Evolutionary conservation across 345 rosid genomes (phyloP), one percentile per base, ranked within the genome.

Genomic region (Brassica rapa): DNA sequence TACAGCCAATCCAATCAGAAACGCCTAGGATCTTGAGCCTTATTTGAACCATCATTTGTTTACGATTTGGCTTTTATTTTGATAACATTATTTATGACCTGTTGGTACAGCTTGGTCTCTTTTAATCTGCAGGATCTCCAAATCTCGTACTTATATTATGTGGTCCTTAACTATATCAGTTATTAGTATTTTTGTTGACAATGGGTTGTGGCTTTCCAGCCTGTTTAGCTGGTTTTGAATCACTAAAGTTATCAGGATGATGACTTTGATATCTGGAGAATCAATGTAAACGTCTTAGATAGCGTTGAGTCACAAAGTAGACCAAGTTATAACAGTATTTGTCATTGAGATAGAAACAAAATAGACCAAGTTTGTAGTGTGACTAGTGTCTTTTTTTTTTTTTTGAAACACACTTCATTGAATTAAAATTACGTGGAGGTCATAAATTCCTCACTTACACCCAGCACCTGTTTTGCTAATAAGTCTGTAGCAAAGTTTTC

Each of bases 61-160:
- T 71, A 61, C 70, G 27, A 23, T 49, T 29, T 78, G 9, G 23
- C 59, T 62, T 29, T 62, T 62, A 1, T 62, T 62, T 62, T 29
- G 21, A 62, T 62, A 29, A 29, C 39, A 8, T 62, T 30, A 2
- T 62, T n/a, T 29, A 62, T 62, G 19, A 62, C 39, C 16, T 29
- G 61, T 71, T 78, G 21, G 7, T 49, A 27, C 29, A 27, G 56
- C 56, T 49, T 49, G 53, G 35, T 64, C 46, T 6, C 10, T 37
- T 72, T 72, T 59, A 66, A 23, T 51, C 60, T 32, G 25, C 57
- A 73, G 70, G 60, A 79, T 73, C 78, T 73, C 35, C 49, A 15
- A 37, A 62, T 79, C 73, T 79, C 27, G 4, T 67, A 9, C 43
- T 30, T 65, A 71, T n/a, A 72, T 23, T 7, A 51, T 67, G 74